Conservation (phyloP, 164 flowering plant species). For the Echeveria elegans region DNA sequence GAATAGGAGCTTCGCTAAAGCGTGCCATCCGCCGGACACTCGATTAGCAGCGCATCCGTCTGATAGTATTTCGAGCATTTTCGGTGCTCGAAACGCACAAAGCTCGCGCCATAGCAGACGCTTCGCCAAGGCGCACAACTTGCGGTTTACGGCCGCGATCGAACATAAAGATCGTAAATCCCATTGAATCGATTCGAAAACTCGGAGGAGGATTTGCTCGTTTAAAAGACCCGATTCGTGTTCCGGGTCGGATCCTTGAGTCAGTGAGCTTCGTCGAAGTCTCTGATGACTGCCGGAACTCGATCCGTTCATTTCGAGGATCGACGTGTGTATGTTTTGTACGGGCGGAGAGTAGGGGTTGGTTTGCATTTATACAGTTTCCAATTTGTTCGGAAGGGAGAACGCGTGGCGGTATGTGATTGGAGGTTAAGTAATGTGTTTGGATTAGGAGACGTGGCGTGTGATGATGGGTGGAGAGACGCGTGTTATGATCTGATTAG, state of each 20-base stretch:
- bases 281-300: slow-evolving; percentile 16
- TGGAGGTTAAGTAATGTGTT: not conserved
- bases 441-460: slow-evolving; percentile 5
- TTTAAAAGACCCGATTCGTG: slow-evolving; percentile 39
- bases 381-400: not conserved
- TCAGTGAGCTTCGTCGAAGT: slow-evolving; percentile 13
- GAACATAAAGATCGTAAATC: slow-evolving; percentile 45
- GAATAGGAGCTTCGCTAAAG: slow-evolving; percentile 71
- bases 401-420: slow-evolving; percentile 13
- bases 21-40: slow-evolving; percentile 58
- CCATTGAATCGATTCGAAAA: slow-evolving; percentile 59
- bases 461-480: not conserved
- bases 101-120: slow-evolving; percentile 69
- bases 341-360: not conserved
- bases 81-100: slow-evolving; percentile 58
- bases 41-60: slow-evolving; percentile 28
- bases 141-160: slow-evolving; percentile 52
- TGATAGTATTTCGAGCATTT: slow-evolving; percentile 34
- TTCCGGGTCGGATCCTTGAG: slow-evolving; percentile 17
- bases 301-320: slow-evolving; percentile 12
- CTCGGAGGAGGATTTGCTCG: slow-evolving; percentile 50
- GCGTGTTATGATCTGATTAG: slow-evolving; percentile 1
- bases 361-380: not conserved
- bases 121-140: slow-evolving; percentile 58
- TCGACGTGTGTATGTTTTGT: too few species aligned